Evolutionary conservation across 2,329 filamentous ascomycete genomes (phyloP).

Genomic region (Trichoderma koningiopsis): DNA sequence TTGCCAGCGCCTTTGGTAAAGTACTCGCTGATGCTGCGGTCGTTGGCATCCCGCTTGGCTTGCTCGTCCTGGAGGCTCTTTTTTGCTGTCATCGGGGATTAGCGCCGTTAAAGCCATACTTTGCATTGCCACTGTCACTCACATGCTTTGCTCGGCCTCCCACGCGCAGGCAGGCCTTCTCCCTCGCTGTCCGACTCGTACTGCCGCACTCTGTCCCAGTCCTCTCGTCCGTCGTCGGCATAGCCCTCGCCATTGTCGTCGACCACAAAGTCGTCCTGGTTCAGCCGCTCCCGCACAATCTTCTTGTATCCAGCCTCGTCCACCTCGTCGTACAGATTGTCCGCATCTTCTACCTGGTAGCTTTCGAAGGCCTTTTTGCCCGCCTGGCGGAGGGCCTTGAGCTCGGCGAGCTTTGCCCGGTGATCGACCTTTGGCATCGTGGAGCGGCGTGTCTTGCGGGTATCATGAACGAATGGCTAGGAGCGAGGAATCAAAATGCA

Average conservation of each 20-base stretch:
- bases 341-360: slow-evolving; percentile 83
- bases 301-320: slow-evolving; percentile 98
- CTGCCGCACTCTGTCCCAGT: slow-evolving; percentile 76
- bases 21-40: slow-evolving; percentile 91
- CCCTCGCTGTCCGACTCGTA: slow-evolving; percentile 74
- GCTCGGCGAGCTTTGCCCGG: slow-evolving; percentile 68
- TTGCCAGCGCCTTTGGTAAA: slow-evolving; percentile 76
- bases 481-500: not conserved
- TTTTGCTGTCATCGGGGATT: slow-evolving; percentile 60
- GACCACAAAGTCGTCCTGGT: slow-evolving; percentile 96
- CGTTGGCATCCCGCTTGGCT: slow-evolving; percentile 81
- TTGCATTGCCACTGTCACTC: slow-evolving; percentile 30
- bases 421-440: slow-evolving; percentile 44
- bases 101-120: not conserved
- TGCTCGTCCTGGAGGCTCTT: slow-evolving; percentile 86
- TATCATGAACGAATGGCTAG: slow-evolving; percentile 4
- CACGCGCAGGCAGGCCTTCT: slow-evolving; percentile 40
- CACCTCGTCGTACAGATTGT: slow-evolving; percentile 90
- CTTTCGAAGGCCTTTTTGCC: slow-evolving; percentile 89
- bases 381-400: slow-evolving; percentile 79
- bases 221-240: slow-evolving; percentile 92
- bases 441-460: slow-evolving; percentile 24
- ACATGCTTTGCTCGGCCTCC: slow-evolving; percentile 56
- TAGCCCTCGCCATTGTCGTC: slow-evolving; percentile 98
- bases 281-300: slow-evolving; percentile 82